Evolutionary conservation across 129 eudicot species (phyloP).

Genomic region (Mikania micrantha): DNA sequence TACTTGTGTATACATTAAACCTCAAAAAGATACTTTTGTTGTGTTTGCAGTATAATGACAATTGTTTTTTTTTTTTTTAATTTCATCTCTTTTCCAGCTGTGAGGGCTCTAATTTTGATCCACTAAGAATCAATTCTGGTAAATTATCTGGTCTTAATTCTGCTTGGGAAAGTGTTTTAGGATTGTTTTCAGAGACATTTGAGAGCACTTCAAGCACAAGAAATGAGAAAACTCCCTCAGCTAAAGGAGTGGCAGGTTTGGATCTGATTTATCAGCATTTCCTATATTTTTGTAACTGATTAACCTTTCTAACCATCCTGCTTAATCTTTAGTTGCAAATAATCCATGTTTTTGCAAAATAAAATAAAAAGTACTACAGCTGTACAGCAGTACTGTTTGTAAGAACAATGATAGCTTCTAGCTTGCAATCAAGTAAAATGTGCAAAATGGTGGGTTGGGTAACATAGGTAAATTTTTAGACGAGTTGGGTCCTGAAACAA

Average conservation of each 20-base stretch:
- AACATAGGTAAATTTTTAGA: not conserved
- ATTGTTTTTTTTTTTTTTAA: constrained; percentile 12
- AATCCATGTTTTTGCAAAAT: not conserved
- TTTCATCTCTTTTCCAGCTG: constrained; percentile 28
- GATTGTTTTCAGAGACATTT: constrained; percentile 42
- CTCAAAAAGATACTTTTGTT: not conserved
- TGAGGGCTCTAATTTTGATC: constrained; percentile 68
- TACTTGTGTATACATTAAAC: not conserved
- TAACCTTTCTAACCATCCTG: not conserved
- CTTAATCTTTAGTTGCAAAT: not conserved
- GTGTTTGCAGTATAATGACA: not conserved
- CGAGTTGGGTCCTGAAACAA: not conserved
- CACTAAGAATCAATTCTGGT: constrained; percentile 67
- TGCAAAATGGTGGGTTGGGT: not conserved
- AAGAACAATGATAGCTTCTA: too few species aligned
- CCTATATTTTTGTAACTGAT: not conserved
- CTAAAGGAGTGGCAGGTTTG: constrained; percentile 78
- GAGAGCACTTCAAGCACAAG: constrained; percentile 60
- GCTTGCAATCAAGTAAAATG: not conserved
- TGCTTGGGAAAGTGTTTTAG: constrained; percentile 53
- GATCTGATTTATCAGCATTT: constrained; percentile 3
- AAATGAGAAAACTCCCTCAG: constrained; percentile 60
- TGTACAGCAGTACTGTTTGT: too few species aligned
- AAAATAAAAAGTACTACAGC: not conserved
- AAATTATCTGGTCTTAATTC: constrained; percentile 34